Evolutionary conservation across 2,329 filamentous ascomycete species (phyloP).

Genomic region (Periconia digitata): DNA sequence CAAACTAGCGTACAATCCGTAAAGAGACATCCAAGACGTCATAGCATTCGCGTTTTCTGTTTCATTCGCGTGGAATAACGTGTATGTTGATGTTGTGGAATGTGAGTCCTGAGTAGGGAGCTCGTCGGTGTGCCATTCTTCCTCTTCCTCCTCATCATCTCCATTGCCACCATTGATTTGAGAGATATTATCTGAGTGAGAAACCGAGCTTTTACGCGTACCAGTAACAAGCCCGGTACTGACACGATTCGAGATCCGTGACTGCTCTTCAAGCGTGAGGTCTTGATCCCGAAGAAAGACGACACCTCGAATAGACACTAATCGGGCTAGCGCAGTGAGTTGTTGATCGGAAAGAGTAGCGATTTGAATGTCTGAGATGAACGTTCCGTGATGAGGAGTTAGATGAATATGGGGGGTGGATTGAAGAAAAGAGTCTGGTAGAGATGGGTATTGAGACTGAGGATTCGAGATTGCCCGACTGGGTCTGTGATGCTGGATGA

Average conservation of each 20-base stretch:
- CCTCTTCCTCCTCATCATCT: slow-evolving; percentile 1
- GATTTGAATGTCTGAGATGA: slow-evolving; percentile 42
- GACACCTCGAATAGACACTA: slow-evolving; percentile 38
- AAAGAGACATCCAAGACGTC: slow-evolving; percentile 11
- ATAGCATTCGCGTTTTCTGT: neutral
- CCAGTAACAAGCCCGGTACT: neutral
- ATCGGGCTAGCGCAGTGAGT: slow-evolving; percentile 48
- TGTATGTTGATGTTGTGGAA: neutral
- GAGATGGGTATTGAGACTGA: slow-evolving; percentile 40
- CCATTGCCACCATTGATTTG: neutral
- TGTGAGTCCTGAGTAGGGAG: neutral
- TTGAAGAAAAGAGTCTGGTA: slow-evolving; percentile 35
- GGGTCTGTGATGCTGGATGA: neutral
- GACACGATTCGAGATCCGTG: slow-evolving; percentile 5
- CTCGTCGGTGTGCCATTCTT: slow-evolving; percentile 9
- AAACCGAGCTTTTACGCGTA: too few species aligned
- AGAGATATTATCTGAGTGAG: neutral
- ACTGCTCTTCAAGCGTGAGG: slow-evolving; percentile 4
- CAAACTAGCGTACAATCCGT: slow-evolving; percentile 15
- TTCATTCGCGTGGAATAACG: neutral
- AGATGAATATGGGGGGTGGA: slow-evolving; percentile 7
- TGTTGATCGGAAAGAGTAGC: slow-evolving; percentile 43
- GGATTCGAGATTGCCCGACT: neutral
- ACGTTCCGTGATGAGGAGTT: slow-evolving; percentile 21
- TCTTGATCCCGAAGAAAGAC: slow-evolving; percentile 51